Percentiles rank a stretch among this genome's conserved stretches.
phyloP scores from a whole-genome alignment of 2,329 filamentous ascomycete species.

The Achaetomium macrosporum region DNA sequence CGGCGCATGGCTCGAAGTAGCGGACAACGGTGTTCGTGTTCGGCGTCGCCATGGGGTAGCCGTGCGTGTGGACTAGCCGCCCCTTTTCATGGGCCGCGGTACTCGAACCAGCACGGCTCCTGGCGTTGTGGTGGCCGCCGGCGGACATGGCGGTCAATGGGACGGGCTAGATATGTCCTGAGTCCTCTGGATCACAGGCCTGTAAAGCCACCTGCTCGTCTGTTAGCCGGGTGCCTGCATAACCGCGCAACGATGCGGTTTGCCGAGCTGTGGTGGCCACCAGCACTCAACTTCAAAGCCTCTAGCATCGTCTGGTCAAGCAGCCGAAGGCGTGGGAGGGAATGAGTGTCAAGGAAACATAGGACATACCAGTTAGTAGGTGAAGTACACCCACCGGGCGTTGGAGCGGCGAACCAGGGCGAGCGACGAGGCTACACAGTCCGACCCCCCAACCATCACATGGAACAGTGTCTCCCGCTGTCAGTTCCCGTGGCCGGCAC shows the following conservation, averaged over 20 bases:
- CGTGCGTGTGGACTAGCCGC: constrained; percentile 40
- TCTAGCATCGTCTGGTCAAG: not conserved
- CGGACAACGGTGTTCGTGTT: constrained; percentile 38
- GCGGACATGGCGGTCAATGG: constrained; percentile 49
- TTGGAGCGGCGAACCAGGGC: constrained; percentile 35
- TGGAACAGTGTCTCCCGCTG: constrained; percentile 33
- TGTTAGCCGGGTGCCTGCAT: constrained; percentile 16
- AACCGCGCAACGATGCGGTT: not conserved
- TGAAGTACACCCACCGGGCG: constrained; percentile 27
- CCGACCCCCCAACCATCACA: constrained; percentile 38
- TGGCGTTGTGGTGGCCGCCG: constrained; percentile 46
- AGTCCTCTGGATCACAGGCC: constrained; percentile 17
- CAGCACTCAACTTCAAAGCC: constrained; percentile 1
- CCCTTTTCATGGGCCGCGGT: constrained; percentile 46
- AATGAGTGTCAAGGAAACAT: constrained; percentile 15
- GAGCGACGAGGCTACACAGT: constrained; percentile 37
- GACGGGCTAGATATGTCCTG: constrained; percentile 21
- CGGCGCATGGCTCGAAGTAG: constrained; percentile 79
- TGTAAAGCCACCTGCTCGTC: constrained; percentile 10
- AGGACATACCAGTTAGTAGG: constrained; percentile 37
- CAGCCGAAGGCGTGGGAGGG: not conserved
- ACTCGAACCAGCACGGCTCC: constrained; percentile 54
- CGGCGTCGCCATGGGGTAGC: constrained; percentile 47
- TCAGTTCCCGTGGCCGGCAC: constrained; percentile 32
- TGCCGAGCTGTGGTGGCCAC: not conserved